Percentiles rank a stretch among this genome's conserved stretches.
Evolutionary conservation across 1,139 yeast species (phyloP).

Genomic region (Kodamaea sp.): DNA sequence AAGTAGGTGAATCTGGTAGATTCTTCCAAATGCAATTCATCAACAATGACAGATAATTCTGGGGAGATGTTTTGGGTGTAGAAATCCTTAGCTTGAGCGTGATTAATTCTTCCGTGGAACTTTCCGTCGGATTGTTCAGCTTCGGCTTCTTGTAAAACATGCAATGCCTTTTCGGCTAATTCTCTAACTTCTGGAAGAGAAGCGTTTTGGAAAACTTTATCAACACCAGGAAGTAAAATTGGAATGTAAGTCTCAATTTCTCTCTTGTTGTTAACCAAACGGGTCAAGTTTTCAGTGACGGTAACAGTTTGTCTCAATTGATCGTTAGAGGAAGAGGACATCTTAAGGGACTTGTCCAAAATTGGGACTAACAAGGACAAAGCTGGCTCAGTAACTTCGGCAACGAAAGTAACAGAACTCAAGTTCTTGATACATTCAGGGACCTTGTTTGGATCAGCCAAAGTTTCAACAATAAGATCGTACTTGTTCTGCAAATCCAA

Average conservation of each 20-base stretch:
- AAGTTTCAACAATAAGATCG: constrained; percentile 81
- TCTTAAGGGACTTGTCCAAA: constrained; percentile 83
- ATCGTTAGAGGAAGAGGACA: constrained; percentile 90
- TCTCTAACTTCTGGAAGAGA: constrained; percentile 97
- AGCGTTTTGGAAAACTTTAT: constrained; percentile 85
- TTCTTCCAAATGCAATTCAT: constrained; percentile 28
- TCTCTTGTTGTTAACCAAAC: constrained; percentile 89
- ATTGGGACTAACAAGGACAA: constrained; percentile 89
- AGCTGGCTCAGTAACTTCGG: constrained; percentile 97
- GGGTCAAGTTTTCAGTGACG: constrained; percentile 92
- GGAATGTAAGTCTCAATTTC: constrained; percentile 92
- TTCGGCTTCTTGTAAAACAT: constrained; percentile 81
- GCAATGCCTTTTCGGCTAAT: constrained; percentile 81
- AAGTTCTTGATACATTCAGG: constrained; percentile 87
- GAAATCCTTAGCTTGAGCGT: constrained; percentile 54
- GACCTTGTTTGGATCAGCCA: constrained; percentile 86
- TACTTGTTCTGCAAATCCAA: constrained; percentile 87
- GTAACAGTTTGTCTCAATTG: constrained; percentile 95
- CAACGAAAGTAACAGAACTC: constrained; percentile 94
- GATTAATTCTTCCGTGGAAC: constrained; percentile 72
- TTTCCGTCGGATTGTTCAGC: constrained; percentile 63
- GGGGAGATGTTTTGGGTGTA: constrained; percentile 38
- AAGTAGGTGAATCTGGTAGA: constrained; percentile 51
- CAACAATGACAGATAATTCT: constrained; percentile 24
- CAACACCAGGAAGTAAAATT: constrained; percentile 81